Conservation (phyloP, 208 protist genomes). For the Leishmania tropica region DNA sequence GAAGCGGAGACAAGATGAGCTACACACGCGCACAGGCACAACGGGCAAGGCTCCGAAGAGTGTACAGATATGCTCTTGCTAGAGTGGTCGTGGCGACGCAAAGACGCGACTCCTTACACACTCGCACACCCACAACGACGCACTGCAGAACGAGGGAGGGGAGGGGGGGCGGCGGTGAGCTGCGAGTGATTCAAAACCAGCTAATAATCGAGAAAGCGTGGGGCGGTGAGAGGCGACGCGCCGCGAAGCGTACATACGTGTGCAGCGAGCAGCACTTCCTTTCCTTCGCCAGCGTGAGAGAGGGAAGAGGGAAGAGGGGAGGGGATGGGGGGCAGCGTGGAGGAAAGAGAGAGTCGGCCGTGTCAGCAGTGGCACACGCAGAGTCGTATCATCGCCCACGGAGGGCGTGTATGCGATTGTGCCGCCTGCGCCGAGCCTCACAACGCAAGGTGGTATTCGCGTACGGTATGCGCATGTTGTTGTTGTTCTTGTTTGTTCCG, state of each 20-base stretch:
- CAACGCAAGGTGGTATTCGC: neutral
- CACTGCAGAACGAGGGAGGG: neutral
- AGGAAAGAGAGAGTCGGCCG: neutral
- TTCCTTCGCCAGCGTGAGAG: neutral
- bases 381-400: neutral
- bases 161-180: neutral
- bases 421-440: neutral
- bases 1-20: neutral
- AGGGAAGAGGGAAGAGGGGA: neutral
- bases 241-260: neutral
- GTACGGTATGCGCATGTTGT: neutral
- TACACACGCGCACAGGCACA: neutral
- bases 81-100: neutral
- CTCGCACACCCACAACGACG: neutral
- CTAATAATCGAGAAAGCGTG: neutral
- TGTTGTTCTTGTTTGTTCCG: neutral
- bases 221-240: neutral
- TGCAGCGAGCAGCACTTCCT: neutral
- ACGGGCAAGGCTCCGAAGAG: neutral
- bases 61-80: neutral
- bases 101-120: neutral
- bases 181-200: neutral
- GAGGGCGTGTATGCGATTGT: neutral
- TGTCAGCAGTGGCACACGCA: neutral
- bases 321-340: neutral